phyloP scores from a whole-genome alignment of 108 stramenopile genomes.

The Fragilariopsis cylindrus region DNA sequence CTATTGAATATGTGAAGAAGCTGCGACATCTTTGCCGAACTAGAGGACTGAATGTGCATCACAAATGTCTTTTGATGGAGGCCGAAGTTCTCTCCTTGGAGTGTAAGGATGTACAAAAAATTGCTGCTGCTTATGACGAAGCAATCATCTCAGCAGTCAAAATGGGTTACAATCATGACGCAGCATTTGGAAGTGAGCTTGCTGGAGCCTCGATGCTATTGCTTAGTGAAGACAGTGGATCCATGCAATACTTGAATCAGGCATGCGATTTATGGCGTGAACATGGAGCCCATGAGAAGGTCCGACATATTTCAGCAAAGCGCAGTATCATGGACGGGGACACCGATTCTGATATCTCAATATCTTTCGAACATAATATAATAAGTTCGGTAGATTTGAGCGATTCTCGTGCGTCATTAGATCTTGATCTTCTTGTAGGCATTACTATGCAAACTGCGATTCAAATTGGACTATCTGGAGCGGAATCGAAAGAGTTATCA shows the following conservation, averaged over 20 bases:
- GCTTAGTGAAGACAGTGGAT: background rate
- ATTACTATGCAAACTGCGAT: constrained; percentile 9
- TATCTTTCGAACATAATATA: background rate
- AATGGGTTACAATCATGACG: constrained; percentile 33
- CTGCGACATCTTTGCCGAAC: constrained; percentile 13
- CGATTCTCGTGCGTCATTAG: background rate
- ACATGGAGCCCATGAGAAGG: constrained; percentile 15
- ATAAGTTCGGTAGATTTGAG: constrained; percentile 1
- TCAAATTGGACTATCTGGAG: background rate
- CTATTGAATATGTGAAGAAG: constrained; percentile 4
- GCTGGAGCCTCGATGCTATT: constrained; percentile 27
- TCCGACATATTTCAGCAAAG: constrained; percentile 6
- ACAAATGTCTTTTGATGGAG: constrained; percentile 28
- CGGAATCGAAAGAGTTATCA: background rate
- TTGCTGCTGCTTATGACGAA: constrained; percentile 23
- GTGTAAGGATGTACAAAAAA: constrained; percentile 8
- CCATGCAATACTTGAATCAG: constrained; percentile 21
- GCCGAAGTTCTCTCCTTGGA: constrained; percentile 24
- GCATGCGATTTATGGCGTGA: constrained; percentile 23
- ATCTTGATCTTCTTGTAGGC: constrained; percentile 14
- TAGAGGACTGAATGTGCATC: constrained; percentile 13
- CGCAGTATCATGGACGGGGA: background rate
- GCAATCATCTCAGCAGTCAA: constrained; percentile 30
- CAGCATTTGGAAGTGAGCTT: constrained; percentile 32
- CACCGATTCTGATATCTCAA: background rate